Evolutionary conservation across 805 yeast genomes (phyloP), one percentile per base, ranked within the genome.

Genomic region (Wickerhamomyces chaumierensis): DNA sequence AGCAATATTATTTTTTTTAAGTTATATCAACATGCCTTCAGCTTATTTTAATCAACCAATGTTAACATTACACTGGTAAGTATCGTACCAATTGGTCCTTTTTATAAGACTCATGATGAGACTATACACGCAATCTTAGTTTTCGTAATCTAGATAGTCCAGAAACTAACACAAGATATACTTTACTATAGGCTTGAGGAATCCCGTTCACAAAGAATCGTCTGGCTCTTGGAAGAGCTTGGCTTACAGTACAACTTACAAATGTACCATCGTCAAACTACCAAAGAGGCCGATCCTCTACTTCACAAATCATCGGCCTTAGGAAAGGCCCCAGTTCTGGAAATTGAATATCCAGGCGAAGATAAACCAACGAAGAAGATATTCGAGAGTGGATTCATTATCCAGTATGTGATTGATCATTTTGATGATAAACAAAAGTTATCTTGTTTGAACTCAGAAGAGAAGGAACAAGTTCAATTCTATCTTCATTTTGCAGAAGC

Each of bases 201-300:
- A 15, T 78, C 85, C 4, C 64, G 88, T 49, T 59, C 84, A 1
- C 74, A 69, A 38, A 64, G 87, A 39, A 64, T 78, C 9, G 50
- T 73, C 23, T 81, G 85, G 82, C 57, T 76, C 35, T 58, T 81
- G n/a, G 84, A 78, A 42, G 71, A 76, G 37, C 58, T 81, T 13
- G 63, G 63, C 12, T 50, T 79, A 6, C 71, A 71, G 19, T 81
- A 76, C 49, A 72, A 69, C 13, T 56, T 78, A 16, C 68, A 73
- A 44, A 51, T 68, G 3, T 77, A 73, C 54, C 56, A 68, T 40
- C 65, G 87, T 36, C 62, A 71, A 43, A 57, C 60, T 8, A 61
- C 65, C 16, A 64, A 65, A 56, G 58, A 72, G 33, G 76, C 77
- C 1, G 75, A 73, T 7, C 59, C 60, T 2, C 75, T 62, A 29